Conservation (phyloP, 2,329 filamentous ascomycete species). For the Botrytis tulipae region DNA sequence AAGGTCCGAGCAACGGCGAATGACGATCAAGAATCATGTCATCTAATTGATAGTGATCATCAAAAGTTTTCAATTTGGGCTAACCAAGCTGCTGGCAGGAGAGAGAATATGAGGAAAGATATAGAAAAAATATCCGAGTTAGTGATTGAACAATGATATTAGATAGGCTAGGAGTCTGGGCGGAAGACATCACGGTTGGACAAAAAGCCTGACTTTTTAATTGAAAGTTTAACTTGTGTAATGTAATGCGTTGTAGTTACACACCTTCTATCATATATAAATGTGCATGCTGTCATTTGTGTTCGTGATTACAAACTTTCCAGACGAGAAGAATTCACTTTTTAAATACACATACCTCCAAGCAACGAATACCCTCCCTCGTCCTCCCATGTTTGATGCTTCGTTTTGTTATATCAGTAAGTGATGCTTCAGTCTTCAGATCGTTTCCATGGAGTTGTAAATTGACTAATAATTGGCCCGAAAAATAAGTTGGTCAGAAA, state of each 20-base stretch:
- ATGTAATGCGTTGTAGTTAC: background rate
- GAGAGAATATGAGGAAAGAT: background rate
- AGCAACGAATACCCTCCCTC: background rate
- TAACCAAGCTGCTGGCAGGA: no score
- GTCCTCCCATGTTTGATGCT: background rate
- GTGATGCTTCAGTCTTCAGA: background rate
- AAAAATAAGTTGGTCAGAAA: no score
- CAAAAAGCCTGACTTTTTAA: background rate
- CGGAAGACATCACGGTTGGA: background rate
- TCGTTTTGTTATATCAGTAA: background rate
- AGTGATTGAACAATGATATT: background rate
- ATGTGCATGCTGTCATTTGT: no score
- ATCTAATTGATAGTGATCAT: no score
- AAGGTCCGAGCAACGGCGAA: accelerated
- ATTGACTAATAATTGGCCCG: background rate
- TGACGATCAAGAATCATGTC: background rate
- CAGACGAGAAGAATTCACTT: background rate
- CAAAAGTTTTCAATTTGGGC: no score
- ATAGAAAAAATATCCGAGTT: accelerated
- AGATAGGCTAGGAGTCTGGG: background rate
- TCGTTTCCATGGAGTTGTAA: background rate
- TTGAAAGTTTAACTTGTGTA: background rate
- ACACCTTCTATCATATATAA: no score
- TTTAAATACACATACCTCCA: background rate
- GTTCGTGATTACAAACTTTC: background rate